Evolutionary conservation across 1,284 basidiomycete species (phyloP).

Genomic region (Ganoderma resinaceum): DNA sequence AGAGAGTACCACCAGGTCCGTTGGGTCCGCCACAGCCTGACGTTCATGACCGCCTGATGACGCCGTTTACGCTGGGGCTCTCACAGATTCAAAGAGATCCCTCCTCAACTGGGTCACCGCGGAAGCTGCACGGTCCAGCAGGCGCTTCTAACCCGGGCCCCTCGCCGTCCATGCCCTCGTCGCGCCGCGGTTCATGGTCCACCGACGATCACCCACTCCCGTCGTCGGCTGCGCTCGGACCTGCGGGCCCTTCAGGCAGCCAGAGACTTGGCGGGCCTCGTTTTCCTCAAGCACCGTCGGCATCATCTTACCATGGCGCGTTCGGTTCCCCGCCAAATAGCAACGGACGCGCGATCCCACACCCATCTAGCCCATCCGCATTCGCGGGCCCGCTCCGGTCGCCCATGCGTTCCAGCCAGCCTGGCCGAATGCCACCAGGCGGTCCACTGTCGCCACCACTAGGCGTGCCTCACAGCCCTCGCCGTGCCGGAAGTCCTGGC

Average conservation of each 20-base stretch:
- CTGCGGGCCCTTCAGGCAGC: conserved; percentile 6
- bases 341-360: conserved; percentile 25
- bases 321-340: conserved; percentile 27
- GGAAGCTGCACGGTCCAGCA: conserved; percentile 25
- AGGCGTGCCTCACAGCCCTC: conserved; percentile 23
- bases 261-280: conserved; percentile 26
- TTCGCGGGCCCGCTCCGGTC: conserved; percentile 31
- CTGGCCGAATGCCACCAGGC: conserved; percentile 23
- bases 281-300: conserved; percentile 21
- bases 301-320: conserved; percentile 21
- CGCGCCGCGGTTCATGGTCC: conserved; percentile 43
- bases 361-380: conserved; percentile 16
- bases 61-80: conserved; percentile 60
- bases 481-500: conserved; percentile 25
- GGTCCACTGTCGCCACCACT: conserved; percentile 28
- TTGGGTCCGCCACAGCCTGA: conserved; percentile 45
- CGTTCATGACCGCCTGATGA: conserved; percentile 44
- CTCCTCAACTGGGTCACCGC: conserved; percentile 30
- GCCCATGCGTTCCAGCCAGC: conserved; percentile 16
- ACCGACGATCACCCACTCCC: conserved; percentile 27
- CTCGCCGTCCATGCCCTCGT: conserved; percentile 33
- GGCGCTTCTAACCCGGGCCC: conserved; percentile 34
- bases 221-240: conserved; percentile 29
- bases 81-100: conserved; percentile 44
- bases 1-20: conserved; percentile 30